A percentile compares a stretch with the other conserved stretches of the same genome.
These are phyloP conservation scores for Penicillium fimorum DNA, from an alignment of 495 filamentous ascomycete genomes.

Conservation along the genomic window DNA sequence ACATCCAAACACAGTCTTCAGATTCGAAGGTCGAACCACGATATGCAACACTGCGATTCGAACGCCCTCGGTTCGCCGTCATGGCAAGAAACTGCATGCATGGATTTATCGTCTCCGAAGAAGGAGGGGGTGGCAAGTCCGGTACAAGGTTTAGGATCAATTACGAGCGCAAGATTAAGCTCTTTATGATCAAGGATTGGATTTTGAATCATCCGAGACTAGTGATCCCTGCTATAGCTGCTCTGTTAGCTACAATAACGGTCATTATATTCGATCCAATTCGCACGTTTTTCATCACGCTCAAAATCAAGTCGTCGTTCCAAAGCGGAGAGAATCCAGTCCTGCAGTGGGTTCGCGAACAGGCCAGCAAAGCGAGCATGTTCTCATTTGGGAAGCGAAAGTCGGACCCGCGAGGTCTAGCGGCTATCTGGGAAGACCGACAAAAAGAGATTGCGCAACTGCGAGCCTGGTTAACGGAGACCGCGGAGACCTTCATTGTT, in stretches of 20 bases:
- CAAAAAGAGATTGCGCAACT: constrained; percentile 77
- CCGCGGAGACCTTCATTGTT: constrained; percentile 88
- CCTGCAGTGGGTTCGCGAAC: constrained; percentile 76
- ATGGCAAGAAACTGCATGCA: constrained; percentile 94
- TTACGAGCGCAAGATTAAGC: constrained; percentile 74
- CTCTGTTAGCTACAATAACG: constrained; percentile 76
- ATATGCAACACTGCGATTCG: constrained; percentile 77
- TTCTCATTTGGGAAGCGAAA: constrained; percentile 55
- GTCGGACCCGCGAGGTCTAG: constrained; percentile 65
- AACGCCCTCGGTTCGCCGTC: constrained; percentile 65
- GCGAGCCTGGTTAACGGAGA: constrained; percentile 82
- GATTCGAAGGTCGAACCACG: constrained; percentile 81
- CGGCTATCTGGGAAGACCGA: constrained; percentile 85
- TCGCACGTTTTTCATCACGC: constrained; percentile 85
- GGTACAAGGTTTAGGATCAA: constrained; percentile 74
- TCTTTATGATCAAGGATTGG: constrained; percentile 83
- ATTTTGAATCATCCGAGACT: constrained; percentile 83
- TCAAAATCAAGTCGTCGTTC: constrained; percentile 76
- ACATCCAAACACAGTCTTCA: constrained; percentile 74
- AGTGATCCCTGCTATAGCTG: constrained; percentile 78
- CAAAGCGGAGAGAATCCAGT: constrained; percentile 67
- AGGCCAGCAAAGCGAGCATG: constrained; percentile 66
- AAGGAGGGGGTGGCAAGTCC: constrained; percentile 66
- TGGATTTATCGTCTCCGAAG: constrained; percentile 66
- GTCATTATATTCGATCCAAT: constrained; percentile 92